Base-by-base conservation (phyloP, 2,329 filamentous ascomycete genomes). In the Fusarium brachygibbosum region DNA sequence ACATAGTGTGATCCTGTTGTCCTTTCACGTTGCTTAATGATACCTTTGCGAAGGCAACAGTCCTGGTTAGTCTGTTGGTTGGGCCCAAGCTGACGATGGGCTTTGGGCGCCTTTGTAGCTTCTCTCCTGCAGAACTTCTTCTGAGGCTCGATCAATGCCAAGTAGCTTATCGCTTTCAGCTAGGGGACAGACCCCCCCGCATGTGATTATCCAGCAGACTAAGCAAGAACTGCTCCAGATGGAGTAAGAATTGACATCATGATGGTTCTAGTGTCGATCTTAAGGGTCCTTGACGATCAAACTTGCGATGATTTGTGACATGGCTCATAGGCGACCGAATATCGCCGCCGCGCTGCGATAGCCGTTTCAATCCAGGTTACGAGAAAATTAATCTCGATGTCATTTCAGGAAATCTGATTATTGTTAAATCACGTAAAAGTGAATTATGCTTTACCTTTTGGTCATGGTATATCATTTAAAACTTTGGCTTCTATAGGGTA, bases 201-300 rank as follows among this genome's bases (percentile, higher is more conserved):
- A 63, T 62, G 42, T 70, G 57, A 67, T 66, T 49, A 42, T 63
- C 42, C 62, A 58, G 66, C 57, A 67, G 41, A 38, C 41, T 66
- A 54, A 44, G 41, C 46, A 48, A 38, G 28, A 42, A 59, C 32
- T 37, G 29, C 34, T 67, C 66, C 51, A 69, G 62, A 70, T 63
- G 29, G 38, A 52, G 66, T 67, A 63, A 70, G 48, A 70, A 56
- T 54, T 63, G 66, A 58, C 56, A 66, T 63, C 66, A 70, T 62
- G 44, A 63, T 37, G 28, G 57, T 41, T 38, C 35, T 54, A 70
- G 52, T 63, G 66, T 58, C 57, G 66, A 70, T 69, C 63, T 23
- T 12, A 34, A 58, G 57, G 51, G 61, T 63, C 42, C 25, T 46
- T 51, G 61, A 40, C 41, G 49, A 65, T 68, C 45, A 28, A 38